phyloP scores from a whole-genome alignment of 768 basidiomycete genomes.

The Naganishia friedmannii region DNA sequence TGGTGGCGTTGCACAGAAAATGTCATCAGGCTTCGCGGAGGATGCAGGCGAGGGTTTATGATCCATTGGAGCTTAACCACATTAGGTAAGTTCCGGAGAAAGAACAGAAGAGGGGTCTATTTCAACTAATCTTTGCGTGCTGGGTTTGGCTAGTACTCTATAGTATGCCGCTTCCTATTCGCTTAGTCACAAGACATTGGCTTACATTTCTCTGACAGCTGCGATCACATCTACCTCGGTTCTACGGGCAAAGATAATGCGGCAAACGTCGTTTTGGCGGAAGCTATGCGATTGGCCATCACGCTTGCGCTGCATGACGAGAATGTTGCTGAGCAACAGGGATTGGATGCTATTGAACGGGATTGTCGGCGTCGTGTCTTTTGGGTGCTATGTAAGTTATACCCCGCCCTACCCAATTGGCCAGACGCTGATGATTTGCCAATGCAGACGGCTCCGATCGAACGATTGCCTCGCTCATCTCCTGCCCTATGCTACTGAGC shows the following conservation, averaged over 20 bases:
- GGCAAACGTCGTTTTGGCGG: conserved; percentile 35
- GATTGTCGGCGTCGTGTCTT: conserved; percentile 39
- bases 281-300: conserved; percentile 35
- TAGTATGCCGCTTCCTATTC: conserved; percentile 30
- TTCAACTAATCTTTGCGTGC: conserved; percentile 8
- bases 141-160: conserved; percentile 28
- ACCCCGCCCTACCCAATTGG: background rate
- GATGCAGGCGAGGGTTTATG: conserved; percentile 32
- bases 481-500: conserved; percentile 33
- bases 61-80: conserved; percentile 29
- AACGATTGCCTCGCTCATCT: conserved; percentile 34
- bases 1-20: conserved; percentile 34
- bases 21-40: conserved; percentile 31
- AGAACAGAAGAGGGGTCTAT: background rate
- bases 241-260: conserved; percentile 33
- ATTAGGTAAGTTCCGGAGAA: conserved; percentile 25
- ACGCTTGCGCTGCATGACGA: conserved; percentile 37
- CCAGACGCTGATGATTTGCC: background rate
- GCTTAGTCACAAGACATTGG: background rate
- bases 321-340: conserved; percentile 24
- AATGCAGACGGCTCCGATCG: conserved; percentile 39
- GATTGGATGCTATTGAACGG: conserved; percentile 31
- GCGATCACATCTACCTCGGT: conserved; percentile 41
- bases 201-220: conserved; percentile 18
- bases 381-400: conserved; percentile 38